Conservation (phyloP, 345 rosid species). For the Cardamine resedifolia region DNA sequence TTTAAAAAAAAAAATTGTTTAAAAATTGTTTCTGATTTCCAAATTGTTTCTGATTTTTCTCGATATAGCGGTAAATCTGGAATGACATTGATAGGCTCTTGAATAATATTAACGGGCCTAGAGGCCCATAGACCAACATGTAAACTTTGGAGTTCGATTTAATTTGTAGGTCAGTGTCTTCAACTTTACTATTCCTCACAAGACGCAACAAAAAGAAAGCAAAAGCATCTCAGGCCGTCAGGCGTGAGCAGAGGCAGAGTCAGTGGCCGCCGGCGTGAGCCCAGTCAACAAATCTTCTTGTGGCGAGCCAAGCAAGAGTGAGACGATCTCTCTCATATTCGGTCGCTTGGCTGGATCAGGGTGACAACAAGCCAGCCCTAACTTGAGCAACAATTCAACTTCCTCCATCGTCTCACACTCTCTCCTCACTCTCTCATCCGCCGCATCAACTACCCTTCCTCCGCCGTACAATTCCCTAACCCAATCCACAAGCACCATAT, state of each 20-base stretch:
- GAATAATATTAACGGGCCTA: background rate
- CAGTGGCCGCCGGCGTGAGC: slow-evolving; percentile 13
- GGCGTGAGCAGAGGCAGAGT: background rate
- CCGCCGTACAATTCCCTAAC: slow-evolving; percentile 60
- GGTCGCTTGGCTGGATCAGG: slow-evolving; percentile 71
- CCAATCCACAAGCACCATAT: slow-evolving; percentile 62
- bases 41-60: background rate
- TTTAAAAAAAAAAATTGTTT: too few relatives aligned
- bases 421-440: slow-evolving; percentile 51
- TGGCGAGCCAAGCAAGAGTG: slow-evolving; percentile 48
- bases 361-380: slow-evolving; percentile 87
- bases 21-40: background rate
- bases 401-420: slow-evolving; percentile 58
- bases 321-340: slow-evolving; percentile 66
- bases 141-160: background rate
- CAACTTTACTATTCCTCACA: background rate
- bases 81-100: background rate
- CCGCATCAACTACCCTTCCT: slow-evolving; percentile 57
- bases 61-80: too few relatives aligned
- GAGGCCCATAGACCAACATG: background rate
- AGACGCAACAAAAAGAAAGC: background rate
- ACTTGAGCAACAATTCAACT: slow-evolving; percentile 64
- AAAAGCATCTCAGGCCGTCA: slow-evolving; percentile 12
- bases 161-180: background rate
- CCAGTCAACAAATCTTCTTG: slow-evolving; percentile 37